phyloP scores from a whole-genome alignment of 164 flowering plant genomes.

The Liriodendron chinense region DNA sequence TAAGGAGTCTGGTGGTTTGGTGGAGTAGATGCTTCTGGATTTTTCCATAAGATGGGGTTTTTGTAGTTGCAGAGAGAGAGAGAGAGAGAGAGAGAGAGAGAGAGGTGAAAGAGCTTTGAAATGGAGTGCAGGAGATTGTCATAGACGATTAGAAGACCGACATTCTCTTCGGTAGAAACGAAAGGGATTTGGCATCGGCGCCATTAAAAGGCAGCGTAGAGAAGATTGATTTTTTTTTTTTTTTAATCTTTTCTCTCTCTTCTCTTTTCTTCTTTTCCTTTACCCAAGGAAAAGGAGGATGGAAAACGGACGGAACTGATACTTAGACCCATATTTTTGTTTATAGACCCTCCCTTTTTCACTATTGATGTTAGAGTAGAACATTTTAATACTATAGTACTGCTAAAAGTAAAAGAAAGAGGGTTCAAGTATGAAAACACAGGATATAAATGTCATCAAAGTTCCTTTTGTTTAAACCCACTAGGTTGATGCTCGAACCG shows the following conservation, averaged over 20 bases:
- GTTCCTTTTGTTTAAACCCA: too few species aligned
- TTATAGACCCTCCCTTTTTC: too few species aligned
- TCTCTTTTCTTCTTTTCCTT: neutral
- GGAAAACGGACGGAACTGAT: too few species aligned
- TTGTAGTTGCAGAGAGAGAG: neutral
- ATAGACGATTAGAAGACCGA: neutral
- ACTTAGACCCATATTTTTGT: too few species aligned
- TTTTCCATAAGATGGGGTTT: neutral
- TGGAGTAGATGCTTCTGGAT: neutral
- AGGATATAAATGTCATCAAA: too few species aligned
- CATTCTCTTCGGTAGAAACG: neutral
- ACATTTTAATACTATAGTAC: too few species aligned
- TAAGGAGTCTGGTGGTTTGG: neutral
- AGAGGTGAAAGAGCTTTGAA: neutral
- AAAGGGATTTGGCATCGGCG: neutral
- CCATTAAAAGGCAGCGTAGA: neutral
- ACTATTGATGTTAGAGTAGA: too few species aligned
- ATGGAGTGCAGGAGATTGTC: neutral
- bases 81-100: neutral
- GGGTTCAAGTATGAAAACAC: too few species aligned
- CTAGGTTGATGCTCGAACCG: too few species aligned
- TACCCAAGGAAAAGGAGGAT: too few species aligned
- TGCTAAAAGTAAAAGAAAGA: too few species aligned
- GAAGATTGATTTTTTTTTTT: neutral
- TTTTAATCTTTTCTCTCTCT: neutral